Evolutionary conservation across 148 eudicot genomes (phyloP), one percentile per base, ranked within the genome.

Genomic region (Nepenthes mirabilis): DNA sequence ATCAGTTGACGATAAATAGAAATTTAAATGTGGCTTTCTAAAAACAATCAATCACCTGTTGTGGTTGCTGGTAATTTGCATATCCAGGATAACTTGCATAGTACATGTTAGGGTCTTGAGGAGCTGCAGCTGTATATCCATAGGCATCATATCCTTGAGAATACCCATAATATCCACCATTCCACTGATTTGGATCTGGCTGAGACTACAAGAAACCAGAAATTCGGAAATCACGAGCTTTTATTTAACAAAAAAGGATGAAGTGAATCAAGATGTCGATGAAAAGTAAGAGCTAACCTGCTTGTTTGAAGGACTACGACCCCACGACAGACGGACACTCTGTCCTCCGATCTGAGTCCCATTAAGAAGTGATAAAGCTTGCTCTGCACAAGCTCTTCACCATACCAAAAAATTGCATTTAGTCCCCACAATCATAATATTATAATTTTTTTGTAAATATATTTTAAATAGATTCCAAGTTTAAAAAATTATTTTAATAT

Each of bases 311-410:
- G 96, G 85, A 74, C 86, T 83, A 59, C 88, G 96, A 8, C 97
- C 97, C 97, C 97, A 91, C 6, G 97, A 91, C 53, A 91, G 90
- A 14, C 97, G 68, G 69, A 91, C 69, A 74, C 37, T 85, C 63
- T 82, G 86, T 2, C 83, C 84, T 14, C 97, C 97, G 58, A 91
- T 64, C 61, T 73, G 84, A 48, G 85, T 78, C 35, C 96, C 96
- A 69, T 91, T 88, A 63, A 91, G 68, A 47, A 65, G 57, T 5
- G 86, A 66, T 59, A 85, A 68, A 40, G 97, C 90, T 77, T 81
- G 87, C 73, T 91, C 96, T 45, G 97, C 96, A 75, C 63, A 65
- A 54, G 77, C 78, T 71, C 97, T 91, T 13, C 35, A 55, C 11
- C 14, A 34, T 43, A 61, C 23, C 10, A 56, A 34, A 63, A 37